Base-by-base conservation (phyloP, 129 eudicot genomes). In the Chrysanthemum makinoi region DNA sequence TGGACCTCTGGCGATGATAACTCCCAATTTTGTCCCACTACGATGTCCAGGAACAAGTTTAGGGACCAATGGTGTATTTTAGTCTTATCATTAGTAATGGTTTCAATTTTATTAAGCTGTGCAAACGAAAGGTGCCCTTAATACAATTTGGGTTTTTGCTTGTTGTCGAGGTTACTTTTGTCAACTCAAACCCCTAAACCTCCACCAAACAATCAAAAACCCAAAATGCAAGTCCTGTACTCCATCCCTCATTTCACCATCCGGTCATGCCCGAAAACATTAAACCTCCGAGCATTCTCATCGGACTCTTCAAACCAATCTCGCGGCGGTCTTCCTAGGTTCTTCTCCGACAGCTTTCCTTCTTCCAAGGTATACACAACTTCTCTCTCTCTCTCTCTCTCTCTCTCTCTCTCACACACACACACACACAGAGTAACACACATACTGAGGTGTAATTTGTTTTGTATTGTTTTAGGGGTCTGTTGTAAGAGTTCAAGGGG, bases 301-400 rank as follows among this genome's bases (percentile, higher is more conserved):
- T 80, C 83, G 12, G 85, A 79, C 75, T 70, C 80, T 65, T 81
- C 91, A 75, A 81, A 86, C 83, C 98, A 94, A 76, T 89, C 98
- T 71, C 93, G 96, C 51, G 97, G 98, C 35, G 91, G 98, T 53
- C 89, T 87, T 33, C 98, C 97, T 75, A 92, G 98, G 22, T 94
- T 94, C 79, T 83, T 80, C 95, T 86, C 96, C 58, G 85, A 78
- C 73, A 73, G 74, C 49, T 86, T 94, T 22, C 98, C 97, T 68
- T 71, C 86, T 61, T 85, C 90, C 18, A 83, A 92, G 96, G 98
- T 71, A 56, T 14, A 18, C 15, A 35, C 24, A 22, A 22, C 24
- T 22, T 58, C 63, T 75, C 48, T 50, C 70, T 74, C 66, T 69
- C 35, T 18, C 62, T 24, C 22, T 20, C 22, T 20, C 22, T 20